Percentiles rank a stretch among this genome's conserved stretches.
Evolutionary conservation across 495 filamentous ascomycete species (phyloP).

Genomic region (Xylona heveae): DNA sequence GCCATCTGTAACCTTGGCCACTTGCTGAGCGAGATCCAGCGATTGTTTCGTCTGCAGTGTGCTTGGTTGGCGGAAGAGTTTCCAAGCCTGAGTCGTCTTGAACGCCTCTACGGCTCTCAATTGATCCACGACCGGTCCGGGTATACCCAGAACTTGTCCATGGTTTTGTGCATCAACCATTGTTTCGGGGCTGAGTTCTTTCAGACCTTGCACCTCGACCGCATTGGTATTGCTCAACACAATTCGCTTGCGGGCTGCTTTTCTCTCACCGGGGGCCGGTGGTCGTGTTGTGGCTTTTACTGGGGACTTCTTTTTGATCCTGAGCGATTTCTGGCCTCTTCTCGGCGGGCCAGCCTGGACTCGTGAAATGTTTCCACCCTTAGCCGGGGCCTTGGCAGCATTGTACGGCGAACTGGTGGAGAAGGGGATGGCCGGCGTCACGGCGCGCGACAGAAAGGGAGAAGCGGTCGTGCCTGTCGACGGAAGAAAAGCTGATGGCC

Average conservation of each 20-base stretch:
- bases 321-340: conserved; percentile 15
- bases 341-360: conserved; percentile 6
- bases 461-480: conserved; percentile 11
- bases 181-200: conserved; percentile 31
- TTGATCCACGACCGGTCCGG: conserved; percentile 48
- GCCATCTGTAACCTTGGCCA: conserved; percentile 26
- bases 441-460: conserved; percentile 18
- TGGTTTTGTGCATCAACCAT: conserved; percentile 16
- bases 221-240: conserved; percentile 89
- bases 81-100: conserved; percentile 80
- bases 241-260: conserved; percentile 67
- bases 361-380: conserved; percentile 16
- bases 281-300: conserved; percentile 17
- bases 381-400: conserved; percentile 18
- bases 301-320: conserved; percentile 12
- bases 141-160: conserved; percentile 47
- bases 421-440: conserved; percentile 22
- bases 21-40: conserved; percentile 38
- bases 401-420: conserved; percentile 7
- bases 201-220: conserved; percentile 43
- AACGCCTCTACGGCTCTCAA: conserved; percentile 72
- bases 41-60: conserved; percentile 56
- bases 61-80: conserved; percentile 59
- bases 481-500: conserved; percentile 11
- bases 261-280: conserved; percentile 59